phyloP scores from a whole-genome alignment of 2,329 filamentous ascomycete genomes.

The Cladophialophora psammophila region DNA sequence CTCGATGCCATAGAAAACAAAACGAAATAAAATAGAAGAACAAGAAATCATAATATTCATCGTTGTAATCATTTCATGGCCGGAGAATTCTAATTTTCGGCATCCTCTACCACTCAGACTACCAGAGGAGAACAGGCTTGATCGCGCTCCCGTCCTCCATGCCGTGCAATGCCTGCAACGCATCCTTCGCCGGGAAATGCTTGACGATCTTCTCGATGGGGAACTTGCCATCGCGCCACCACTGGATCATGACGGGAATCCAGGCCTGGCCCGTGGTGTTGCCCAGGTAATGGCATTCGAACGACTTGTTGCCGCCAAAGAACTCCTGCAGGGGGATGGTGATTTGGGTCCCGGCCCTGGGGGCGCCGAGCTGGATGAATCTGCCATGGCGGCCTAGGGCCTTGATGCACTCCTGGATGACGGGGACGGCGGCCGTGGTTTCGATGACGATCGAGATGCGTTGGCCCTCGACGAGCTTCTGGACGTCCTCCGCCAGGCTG shows the following conservation, averaged over 20 bases:
- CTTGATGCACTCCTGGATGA: constrained; percentile 54
- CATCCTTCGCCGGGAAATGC: constrained; percentile 49
- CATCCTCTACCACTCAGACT: background rate
- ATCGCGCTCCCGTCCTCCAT: constrained; percentile 43
- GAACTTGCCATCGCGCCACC: constrained; percentile 57
- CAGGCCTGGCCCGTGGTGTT: constrained; percentile 51
- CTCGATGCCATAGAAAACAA: constrained; percentile 38
- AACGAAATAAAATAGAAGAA: constrained; percentile 13
- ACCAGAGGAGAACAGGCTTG: constrained; percentile 44
- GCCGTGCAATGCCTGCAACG: constrained; percentile 39
- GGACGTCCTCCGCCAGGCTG: constrained; percentile 47
- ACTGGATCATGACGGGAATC: constrained; percentile 58
- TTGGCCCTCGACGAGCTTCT: constrained; percentile 46
- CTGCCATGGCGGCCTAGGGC: constrained; percentile 56
- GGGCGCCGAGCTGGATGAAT: constrained; percentile 60
- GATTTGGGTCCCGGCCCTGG: constrained; percentile 54
- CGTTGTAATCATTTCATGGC: background rate
- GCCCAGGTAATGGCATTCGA: constrained; percentile 58
- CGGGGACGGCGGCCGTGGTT: constrained; percentile 56
- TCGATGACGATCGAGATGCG: constrained; percentile 59
- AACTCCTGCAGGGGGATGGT: constrained; percentile 50
- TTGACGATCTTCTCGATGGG: constrained; percentile 57
- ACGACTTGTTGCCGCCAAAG: constrained; percentile 58
- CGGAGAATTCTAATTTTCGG: background rate
- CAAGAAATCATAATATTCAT: background rate